A percentile compares a stretch with the other conserved stretches of the same genome.
Conservation (phyloP, 1,139 yeast genomes). For the Kodamaea ohmeri region DNA sequence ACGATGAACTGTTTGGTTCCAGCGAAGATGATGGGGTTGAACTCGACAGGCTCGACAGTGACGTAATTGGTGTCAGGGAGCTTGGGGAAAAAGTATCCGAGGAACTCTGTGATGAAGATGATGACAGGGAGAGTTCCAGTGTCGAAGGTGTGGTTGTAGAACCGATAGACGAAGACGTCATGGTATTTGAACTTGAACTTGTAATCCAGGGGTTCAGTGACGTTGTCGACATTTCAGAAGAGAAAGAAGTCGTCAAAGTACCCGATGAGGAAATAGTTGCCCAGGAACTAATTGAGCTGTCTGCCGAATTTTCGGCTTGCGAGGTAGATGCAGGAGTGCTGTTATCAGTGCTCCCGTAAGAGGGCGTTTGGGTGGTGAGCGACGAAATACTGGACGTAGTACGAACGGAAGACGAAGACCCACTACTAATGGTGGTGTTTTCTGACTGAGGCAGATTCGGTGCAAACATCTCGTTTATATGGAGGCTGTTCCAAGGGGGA, state of each 20-base stretch:
- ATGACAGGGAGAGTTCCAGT: conserved; percentile 1
- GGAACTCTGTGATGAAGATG: conserved; percentile 1
- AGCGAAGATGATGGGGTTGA: conserved; percentile 1
- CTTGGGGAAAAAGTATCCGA: neutral
- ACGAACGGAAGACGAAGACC: neutral
- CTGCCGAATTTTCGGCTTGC: neutral
- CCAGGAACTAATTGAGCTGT: neutral
- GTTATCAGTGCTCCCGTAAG: conserved; percentile 1
- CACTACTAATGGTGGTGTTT: neutral
- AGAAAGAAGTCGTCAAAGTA: neutral
- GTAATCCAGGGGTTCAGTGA: conserved; percentile 1
- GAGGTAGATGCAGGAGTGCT: conserved; percentile 5
- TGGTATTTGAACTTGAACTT: conserved; percentile 2
- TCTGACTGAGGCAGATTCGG: neutral
- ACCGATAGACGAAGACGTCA: conserved; percentile 4
- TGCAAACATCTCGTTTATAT: conserved; percentile 1
- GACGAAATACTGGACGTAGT: conserved; percentile 1
- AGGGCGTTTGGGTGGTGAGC: neutral
- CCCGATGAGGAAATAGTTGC: conserved; percentile 1
- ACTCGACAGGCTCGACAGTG: conserved; percentile 6
- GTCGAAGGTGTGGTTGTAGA: conserved; percentile 4
- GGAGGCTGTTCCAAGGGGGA: conserved; percentile 1
- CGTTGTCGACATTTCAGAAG: neutral
- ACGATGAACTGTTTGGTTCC: too few relatives aligned
- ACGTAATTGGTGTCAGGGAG: too few relatives aligned